A percentile compares a stretch with the other conserved stretches of the same genome.
Evolutionary conservation across 2,329 filamentous ascomycete genomes (phyloP).

Genomic region (Ceratocystis albifundus): DNA sequence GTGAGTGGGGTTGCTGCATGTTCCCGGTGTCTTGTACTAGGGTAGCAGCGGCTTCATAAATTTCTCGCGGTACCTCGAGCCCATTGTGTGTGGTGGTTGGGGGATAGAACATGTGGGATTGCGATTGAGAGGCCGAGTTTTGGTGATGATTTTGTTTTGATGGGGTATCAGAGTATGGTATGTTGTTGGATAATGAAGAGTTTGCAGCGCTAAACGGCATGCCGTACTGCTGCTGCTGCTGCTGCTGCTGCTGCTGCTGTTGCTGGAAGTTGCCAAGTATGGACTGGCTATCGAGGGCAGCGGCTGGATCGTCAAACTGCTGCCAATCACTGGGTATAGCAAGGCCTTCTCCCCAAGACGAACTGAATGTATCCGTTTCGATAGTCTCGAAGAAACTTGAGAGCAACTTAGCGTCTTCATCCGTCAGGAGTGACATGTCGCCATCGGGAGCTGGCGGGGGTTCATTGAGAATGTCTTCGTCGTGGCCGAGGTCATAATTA

Average conservation of each 20-base stretch:
- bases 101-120: neutral
- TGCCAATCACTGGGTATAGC: slow-evolving; percentile 44
- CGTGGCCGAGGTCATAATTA: slow-evolving; percentile 31
- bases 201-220: slow-evolving; percentile 25
- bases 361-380: slow-evolving; percentile 39
- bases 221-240: neutral
- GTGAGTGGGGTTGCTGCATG: slow-evolving; percentile 35
- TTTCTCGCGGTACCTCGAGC: slow-evolving; percentile 18
- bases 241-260: neutral
- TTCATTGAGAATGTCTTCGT: slow-evolving; percentile 29
- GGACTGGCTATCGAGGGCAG: slow-evolving; percentile 24
- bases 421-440: slow-evolving; percentile 53
- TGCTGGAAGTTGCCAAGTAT: slow-evolving; percentile 23
- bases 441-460: slow-evolving; percentile 50
- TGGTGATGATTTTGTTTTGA: neutral
- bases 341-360: slow-evolving; percentile 42
- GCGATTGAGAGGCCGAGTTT: slow-evolving; percentile 6
- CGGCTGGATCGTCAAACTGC: slow-evolving; percentile 32
- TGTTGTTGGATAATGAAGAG: slow-evolving; percentile 21
- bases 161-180: neutral
- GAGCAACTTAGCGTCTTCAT: slow-evolving; percentile 48
- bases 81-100: slow-evolving; percentile 13
- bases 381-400: slow-evolving; percentile 47
- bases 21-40: slow-evolving; percentile 24
- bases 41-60: slow-evolving; percentile 21